Evolutionary conservation across 495 filamentous ascomycete species (phyloP), one percentile per base, ranked within the genome.

Genomic region (Cenococcum geophilum): DNA sequence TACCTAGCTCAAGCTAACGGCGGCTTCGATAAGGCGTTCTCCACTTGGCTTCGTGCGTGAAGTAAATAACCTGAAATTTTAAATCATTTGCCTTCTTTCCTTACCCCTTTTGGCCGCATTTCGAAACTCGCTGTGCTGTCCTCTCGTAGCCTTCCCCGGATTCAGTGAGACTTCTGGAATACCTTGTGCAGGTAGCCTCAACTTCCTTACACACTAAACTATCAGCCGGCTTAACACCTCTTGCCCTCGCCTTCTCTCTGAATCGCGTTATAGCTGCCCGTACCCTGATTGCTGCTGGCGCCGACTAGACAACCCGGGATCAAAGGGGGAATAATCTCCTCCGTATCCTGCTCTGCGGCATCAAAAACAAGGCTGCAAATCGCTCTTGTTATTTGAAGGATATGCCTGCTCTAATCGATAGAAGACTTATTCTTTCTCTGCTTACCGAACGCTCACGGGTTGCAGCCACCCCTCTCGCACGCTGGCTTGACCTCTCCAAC

Each of bases 71-170:
- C 21, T 22, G 10, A 43, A 35, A 45, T 35, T 34, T 18, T 58
- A 37, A 43, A 21, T 48, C 22, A 23, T 53, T 21, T 50, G 37
- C 43, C 18, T 20, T 35, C 60, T 55, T 14, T n/a, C 58, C 45
- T 36, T 25, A 32, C 23, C 0, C 21, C 75, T 70, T 65, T 22
- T 8, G 67, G 89, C 8, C 75, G 88, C 37, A 76, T 83, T 14
- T n/a, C n/a, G n/a, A n/a, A n/a, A 76, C 90, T 20, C 88, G 90
- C 70, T 82, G 78, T 58, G 87, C 85, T 1, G 75, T 91, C 6
- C 73, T 84, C 50, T 74, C 76, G 0, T 40, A 65, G 0, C 63
- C 69, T 0, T 63, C 57, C 8, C 70, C 73, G 12, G 68, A 77
- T 3, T 75, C 80, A 0, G 71, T 71, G 27, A 73, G 74, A n/a